A percentile compares a stretch with the other conserved stretches of the same genome.
Evolutionary conservation across 2,329 filamentous ascomycete species (phyloP).

Genomic region (Tolypocladium amazonense): DNA sequence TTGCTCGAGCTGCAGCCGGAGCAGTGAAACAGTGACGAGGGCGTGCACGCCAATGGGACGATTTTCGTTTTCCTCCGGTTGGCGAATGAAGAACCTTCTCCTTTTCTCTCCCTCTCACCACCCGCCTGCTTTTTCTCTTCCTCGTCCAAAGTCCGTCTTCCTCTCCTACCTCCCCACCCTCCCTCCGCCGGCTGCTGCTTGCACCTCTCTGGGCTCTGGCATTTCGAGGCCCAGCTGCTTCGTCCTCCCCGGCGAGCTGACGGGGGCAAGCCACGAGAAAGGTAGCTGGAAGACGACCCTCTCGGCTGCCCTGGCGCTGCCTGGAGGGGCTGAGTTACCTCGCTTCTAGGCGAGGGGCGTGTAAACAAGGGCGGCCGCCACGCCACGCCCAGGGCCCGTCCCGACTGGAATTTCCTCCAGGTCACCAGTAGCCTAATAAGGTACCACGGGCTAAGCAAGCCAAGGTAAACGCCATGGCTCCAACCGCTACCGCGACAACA

Average conservation of each 20-base stretch:
- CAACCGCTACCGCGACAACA: conserved; percentile 9
- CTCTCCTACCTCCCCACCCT: neutral
- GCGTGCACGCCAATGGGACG: neutral
- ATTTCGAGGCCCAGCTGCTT: too few species aligned
- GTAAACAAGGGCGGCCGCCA: neutral
- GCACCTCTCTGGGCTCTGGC: neutral
- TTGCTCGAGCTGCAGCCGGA: neutral
- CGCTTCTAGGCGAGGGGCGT: neutral
- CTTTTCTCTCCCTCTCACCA: neutral
- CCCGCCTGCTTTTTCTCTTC: too few species aligned
- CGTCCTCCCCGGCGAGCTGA: too few species aligned
- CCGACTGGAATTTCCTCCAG: neutral
- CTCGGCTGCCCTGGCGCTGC: too few species aligned
- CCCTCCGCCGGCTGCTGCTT: neutral
- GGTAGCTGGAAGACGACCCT: too few species aligned
- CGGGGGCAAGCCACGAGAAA: too few species aligned
- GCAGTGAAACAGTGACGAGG: neutral
- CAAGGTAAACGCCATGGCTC: conserved; percentile 6
- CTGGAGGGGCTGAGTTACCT: too few species aligned
- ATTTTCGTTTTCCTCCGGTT: neutral
- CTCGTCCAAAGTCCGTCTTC: too few species aligned
- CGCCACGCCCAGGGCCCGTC: neutral
- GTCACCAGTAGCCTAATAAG: neutral
- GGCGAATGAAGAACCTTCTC: neutral
- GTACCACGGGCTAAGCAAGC: neutral